These are phyloP conservation scores for Alternaria incomplexa DNA, from an alignment of 2,329 filamentous ascomycete species.

Conservation along the genomic window DNA sequence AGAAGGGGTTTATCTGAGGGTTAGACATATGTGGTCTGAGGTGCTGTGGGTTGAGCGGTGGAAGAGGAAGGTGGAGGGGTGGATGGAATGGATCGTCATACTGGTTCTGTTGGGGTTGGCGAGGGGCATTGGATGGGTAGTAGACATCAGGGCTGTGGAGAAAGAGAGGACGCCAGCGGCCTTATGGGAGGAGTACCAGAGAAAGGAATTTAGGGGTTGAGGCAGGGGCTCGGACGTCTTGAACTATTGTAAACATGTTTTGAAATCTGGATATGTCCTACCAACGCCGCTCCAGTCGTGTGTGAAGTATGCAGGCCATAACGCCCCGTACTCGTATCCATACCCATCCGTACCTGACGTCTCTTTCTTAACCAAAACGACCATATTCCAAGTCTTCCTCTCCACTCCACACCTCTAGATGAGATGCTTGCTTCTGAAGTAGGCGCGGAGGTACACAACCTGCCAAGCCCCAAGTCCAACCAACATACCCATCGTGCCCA, in stretches of 20 bases:
- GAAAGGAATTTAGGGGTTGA: background rate
- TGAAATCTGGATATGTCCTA: slow-evolving; percentile 16
- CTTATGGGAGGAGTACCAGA: background rate
- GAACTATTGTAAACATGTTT: background rate
- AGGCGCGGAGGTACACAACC: slow-evolving; percentile 94
- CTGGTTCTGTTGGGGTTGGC: background rate
- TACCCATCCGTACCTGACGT: slow-evolving; percentile 15
- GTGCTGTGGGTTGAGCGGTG: background rate
- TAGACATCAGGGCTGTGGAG: background rate
- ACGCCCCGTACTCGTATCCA: slow-evolving; percentile 14
- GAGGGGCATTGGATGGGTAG: background rate
- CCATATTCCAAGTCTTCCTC: background rate
- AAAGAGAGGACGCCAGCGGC: background rate
- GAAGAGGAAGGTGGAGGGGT: background rate
- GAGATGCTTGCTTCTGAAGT: slow-evolving; percentile 72
- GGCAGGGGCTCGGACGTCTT: too few species aligned
- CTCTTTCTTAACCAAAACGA: slow-evolving; percentile 4
- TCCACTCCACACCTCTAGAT: slow-evolving; percentile 45
- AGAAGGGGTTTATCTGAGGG: accelerated
- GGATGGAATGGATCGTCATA: background rate
- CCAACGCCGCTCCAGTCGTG: slow-evolving; percentile 30
- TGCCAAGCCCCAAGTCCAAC: slow-evolving; percentile 93
- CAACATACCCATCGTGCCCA: slow-evolving; percentile 90
- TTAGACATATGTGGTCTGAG: background rate
- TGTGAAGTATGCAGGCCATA: slow-evolving; percentile 25